These are phyloP conservation scores for Penicillium sp. DNA, from an alignment of 2,329 filamentous ascomycete genomes.

Conservation along the genomic window DNA sequence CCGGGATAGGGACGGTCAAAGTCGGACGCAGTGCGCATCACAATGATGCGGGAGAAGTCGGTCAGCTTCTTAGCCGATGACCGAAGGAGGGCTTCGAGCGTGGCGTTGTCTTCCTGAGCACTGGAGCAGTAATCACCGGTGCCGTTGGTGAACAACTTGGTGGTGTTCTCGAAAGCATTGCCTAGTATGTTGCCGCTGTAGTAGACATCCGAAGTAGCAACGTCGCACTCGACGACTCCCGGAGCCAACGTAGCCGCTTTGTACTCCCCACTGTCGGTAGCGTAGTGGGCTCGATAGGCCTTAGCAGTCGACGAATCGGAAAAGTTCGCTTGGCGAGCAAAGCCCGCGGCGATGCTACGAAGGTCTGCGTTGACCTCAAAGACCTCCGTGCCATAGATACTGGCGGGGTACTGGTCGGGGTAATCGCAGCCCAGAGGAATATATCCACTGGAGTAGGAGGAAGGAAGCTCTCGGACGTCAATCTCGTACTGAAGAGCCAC, in stretches of 20 bases:
- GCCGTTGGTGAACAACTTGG: slow-evolving; percentile 64
- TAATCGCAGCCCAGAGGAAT: slow-evolving; percentile 59
- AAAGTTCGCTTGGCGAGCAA: slow-evolving; percentile 54
- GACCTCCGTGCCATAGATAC: slow-evolving; percentile 67
- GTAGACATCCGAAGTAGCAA: slow-evolving; percentile 70
- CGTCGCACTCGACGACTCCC: slow-evolving; percentile 62
- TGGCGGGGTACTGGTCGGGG: slow-evolving; percentile 58
- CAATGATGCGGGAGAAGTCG: slow-evolving; percentile 65
- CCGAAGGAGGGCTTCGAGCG: slow-evolving; percentile 64
- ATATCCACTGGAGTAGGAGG: slow-evolving; percentile 66
- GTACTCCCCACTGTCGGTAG: slow-evolving; percentile 32
- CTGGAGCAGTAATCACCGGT: slow-evolving; percentile 67
- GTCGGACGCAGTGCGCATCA: slow-evolving; percentile 68
- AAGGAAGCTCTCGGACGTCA: slow-evolving; percentile 65
- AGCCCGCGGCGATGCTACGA: slow-evolving; percentile 51
- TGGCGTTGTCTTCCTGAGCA: slow-evolving; percentile 71
- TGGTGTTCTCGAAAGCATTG: slow-evolving; percentile 65
- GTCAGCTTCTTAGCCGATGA: slow-evolving; percentile 56
- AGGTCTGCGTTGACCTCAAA: slow-evolving; percentile 64
- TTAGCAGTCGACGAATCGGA: slow-evolving; percentile 51
- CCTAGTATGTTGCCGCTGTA: slow-evolving; percentile 62
- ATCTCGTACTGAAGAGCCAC: slow-evolving; percentile 75
- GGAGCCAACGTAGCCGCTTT: slow-evolving; percentile 49
- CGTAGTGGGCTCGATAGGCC: slow-evolving; percentile 57
- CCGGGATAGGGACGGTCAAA: slow-evolving; percentile 68